These are phyloP conservation scores for Kingdonia uniflora DNA, from an alignment of 164 flowering plant genomes.

Conservation along the genomic window DNA sequence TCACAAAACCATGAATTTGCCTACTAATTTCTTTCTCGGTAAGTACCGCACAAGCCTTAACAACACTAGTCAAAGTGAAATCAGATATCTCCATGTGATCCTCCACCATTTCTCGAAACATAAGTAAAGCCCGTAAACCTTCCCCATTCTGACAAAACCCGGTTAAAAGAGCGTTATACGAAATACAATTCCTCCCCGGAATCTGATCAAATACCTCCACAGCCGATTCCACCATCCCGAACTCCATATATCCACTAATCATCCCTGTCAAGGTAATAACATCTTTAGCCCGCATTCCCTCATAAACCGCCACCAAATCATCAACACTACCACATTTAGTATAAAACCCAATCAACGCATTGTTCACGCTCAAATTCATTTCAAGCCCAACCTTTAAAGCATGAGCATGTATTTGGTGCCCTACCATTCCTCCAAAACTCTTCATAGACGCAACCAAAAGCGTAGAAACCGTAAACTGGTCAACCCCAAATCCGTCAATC, in stretches of 20 bases:
- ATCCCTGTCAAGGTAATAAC: constrained; percentile 69
- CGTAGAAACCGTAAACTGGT: constrained; percentile 52
- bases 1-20: constrained; percentile 75
- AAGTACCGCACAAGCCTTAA: constrained; percentile 59
- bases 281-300: constrained; percentile 47
- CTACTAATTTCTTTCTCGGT: constrained; percentile 30
- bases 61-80: constrained; percentile 55
- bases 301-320: constrained; percentile 38
- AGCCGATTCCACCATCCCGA: constrained; percentile 56
- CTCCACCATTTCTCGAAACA: constrained; percentile 51
- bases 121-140: constrained; percentile 37
- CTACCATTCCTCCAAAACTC: constrained; percentile 19
- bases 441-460: constrained; percentile 50
- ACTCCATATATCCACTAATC: constrained; percentile 58
- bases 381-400: constrained; percentile 51
- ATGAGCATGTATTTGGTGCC: constrained; percentile 58
- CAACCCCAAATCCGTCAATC: constrained; percentile 29
- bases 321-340: constrained; percentile 39
- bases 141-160: constrained; percentile 58
- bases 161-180: constrained; percentile 61
- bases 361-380: constrained; percentile 50
- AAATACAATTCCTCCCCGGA: constrained; percentile 54
- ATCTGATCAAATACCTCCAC: constrained; percentile 41
- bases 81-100: constrained; percentile 51
- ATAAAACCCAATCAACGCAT: constrained; percentile 72